Conservation (phyloP, 148 eudicot genomes). For the Mesembryanthemum crystallinum region DNA sequence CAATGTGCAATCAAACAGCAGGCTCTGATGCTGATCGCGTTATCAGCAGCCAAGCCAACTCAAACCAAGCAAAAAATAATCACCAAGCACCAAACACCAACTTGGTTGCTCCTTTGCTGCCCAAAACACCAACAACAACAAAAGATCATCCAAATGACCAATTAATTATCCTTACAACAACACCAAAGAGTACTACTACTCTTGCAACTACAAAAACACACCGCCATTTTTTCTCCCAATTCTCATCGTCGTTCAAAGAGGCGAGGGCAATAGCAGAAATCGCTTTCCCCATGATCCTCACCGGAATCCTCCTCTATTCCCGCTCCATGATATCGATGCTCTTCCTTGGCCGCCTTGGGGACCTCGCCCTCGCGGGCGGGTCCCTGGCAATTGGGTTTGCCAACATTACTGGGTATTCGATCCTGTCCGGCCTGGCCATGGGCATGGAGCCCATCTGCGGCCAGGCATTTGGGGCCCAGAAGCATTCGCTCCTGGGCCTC, state of each 20-base stretch:
- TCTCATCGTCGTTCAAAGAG: constrained; percentile 13
- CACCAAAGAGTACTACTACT: background rate
- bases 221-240: background rate
- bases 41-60: constrained; percentile 22
- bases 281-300: constrained; percentile 47
- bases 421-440: constrained; percentile 52
- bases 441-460: constrained; percentile 76
- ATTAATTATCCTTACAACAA: background rate
- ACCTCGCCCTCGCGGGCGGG: constrained; percentile 59
- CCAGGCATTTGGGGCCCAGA: constrained; percentile 55
- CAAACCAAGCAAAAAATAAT: background rate
- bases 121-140: constrained; percentile 30
- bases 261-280: constrained; percentile 31
- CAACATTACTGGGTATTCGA: constrained; percentile 53
- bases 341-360: constrained; percentile 52
- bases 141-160: background rate
- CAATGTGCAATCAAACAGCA: constrained; percentile 36
- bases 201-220: background rate
- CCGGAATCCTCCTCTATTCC: constrained; percentile 45
- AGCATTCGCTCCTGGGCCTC: constrained; percentile 32
- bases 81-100: constrained; percentile 13
- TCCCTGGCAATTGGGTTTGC: constrained; percentile 57
- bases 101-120: constrained; percentile 27
- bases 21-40: constrained; percentile 14
- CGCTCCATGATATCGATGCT: constrained; percentile 52